Base-by-base conservation (phyloP, 2,329 filamentous ascomycete species). In the Endocalyx cinctus region DNA sequence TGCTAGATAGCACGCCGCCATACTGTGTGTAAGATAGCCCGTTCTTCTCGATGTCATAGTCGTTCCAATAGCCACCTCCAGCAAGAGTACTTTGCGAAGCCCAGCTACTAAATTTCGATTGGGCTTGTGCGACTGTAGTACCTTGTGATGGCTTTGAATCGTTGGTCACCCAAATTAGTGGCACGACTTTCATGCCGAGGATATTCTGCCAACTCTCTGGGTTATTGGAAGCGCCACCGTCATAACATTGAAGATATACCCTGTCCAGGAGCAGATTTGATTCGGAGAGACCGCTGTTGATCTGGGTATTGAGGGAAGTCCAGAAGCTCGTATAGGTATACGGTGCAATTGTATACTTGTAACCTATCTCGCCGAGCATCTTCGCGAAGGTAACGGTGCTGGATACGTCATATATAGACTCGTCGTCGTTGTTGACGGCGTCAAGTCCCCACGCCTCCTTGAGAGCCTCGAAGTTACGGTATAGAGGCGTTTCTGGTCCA, bases 31-130 rank as follows among this genome's bases (percentile, higher is more conserved):
- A 67, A 2, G 58, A 62, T 22, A 57, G 43, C 6, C 45, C 46
- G 57, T 65, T 66, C 47, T 64, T 66, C 52, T 67, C 64, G 27
- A 67, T 64, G 38, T 67, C 65, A 35, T 57, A 67, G 38, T 68
- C 64, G 28, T 67, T 68, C 64, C 64, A 68, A 40, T 66, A 67
- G 1, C 64, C 64, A 1, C 60, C 64, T 0, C 56, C 64, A 2
- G 49, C 62, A 11, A 68, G 43, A 0, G 47, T 39, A 5, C 48
- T 46, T 22, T 38, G 36, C 20, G 39, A 20, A 14, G 51, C 48
- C 64, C 63, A 68, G 7, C 31, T 33, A 2, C 41, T 33, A 32
- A 68, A 66, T 41, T 47, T 56, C 1, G 45, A 39, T 42, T 41
- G 34, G 4, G 64, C 64, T 40, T 63, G 60, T 5, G 55, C 52